Evolutionary conservation across 805 yeast genomes (phyloP).

Genomic region (Cyberlindnera japonica): DNA sequence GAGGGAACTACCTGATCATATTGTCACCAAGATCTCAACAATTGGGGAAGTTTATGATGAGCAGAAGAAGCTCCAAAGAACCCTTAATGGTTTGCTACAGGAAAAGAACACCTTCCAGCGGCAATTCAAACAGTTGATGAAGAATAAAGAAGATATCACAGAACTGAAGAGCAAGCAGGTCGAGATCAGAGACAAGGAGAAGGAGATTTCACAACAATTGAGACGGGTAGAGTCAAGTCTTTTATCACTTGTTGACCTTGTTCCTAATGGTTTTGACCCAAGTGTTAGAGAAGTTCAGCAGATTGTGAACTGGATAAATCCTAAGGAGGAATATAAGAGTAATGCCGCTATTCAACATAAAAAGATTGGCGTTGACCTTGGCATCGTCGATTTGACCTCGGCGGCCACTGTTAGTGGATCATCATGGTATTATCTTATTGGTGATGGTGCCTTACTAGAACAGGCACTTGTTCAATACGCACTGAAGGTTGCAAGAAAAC

Average conservation of each 20-base stretch:
- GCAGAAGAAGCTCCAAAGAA: constrained; percentile 19
- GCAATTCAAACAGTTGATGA: constrained; percentile 25
- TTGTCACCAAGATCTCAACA: constrained; percentile 25
- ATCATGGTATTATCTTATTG: constrained; percentile 81
- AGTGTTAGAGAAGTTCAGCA: constrained; percentile 42
- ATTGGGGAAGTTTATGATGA: constrained; percentile 29
- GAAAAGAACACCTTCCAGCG: constrained; percentile 29
- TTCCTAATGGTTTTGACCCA: constrained; percentile 62
- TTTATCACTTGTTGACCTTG: constrained; percentile 37
- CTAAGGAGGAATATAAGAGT: constrained; percentile 24
- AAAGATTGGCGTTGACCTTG: constrained; percentile 61
- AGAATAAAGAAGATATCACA: constrained; percentile 14
- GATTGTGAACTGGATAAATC: constrained; percentile 52
- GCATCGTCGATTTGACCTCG: constrained; percentile 61
- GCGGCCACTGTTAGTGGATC: constrained; percentile 76
- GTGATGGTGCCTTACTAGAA: constrained; percentile 85
- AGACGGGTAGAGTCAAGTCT: constrained; percentile 35
- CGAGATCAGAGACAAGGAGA: constrained; percentile 21
- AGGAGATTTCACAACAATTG: constrained; percentile 16
- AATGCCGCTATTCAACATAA: constrained; percentile 53
- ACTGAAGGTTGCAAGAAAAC: constrained; percentile 54
- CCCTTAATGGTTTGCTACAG: constrained; percentile 29
- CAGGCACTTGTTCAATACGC: constrained; percentile 87
- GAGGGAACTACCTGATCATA: constrained; percentile 27
- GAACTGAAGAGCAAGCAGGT: constrained; percentile 15